These are phyloP conservation scores for Pseudomonodictys pantanalensis DNA, from an alignment of 495 filamentous ascomycete genomes.

Conservation along the genomic window DNA sequence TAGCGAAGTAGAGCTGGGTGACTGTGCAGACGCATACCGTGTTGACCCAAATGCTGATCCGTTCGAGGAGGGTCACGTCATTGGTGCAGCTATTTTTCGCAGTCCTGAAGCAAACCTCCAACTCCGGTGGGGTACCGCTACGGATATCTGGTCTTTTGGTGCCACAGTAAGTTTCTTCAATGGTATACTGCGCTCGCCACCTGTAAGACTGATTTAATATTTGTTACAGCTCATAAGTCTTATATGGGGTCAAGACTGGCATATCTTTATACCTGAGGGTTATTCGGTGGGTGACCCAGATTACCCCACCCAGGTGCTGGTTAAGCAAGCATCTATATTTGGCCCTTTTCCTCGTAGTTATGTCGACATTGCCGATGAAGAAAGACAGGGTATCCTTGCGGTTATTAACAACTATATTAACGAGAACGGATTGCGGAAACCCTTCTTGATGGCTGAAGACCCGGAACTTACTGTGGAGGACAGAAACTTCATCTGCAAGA, in stretches of 20 bases:
- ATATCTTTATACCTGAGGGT: slow-evolving; percentile 45
- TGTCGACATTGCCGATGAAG: slow-evolving; percentile 32
- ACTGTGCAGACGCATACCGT: slow-evolving; percentile 43
- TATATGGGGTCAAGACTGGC: slow-evolving; percentile 43
- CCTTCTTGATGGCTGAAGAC: slow-evolving; percentile 1
- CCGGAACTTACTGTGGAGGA: slow-evolving; percentile 32
- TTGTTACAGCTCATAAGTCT: slow-evolving; percentile 44
- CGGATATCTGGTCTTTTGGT: slow-evolving; percentile 51
- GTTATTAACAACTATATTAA: slow-evolving; percentile 10
- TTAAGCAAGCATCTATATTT: slow-evolving; percentile 44
- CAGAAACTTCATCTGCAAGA: slow-evolving; percentile 36
- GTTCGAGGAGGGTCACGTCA: slow-evolving; percentile 40
- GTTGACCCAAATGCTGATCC: slow-evolving; percentile 37
- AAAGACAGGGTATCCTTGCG: neutral
- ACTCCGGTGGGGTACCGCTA: slow-evolving; percentile 41
- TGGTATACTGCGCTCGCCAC: neutral
- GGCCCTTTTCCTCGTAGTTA: slow-evolving; percentile 47
- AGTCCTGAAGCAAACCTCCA: slow-evolving; percentile 44
- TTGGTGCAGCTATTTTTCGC: slow-evolving; percentile 42
- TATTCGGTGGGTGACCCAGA: slow-evolving; percentile 41
- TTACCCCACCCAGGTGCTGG: slow-evolving; percentile 46
- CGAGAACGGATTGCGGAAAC: slow-evolving; percentile 30
- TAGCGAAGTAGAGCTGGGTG: slow-evolving; percentile 44
- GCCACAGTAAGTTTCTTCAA: slow-evolving; percentile 36
- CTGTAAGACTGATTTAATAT: slow-evolving; percentile 14